phyloP scores from a whole-genome alignment of 805 yeast genomes.

The Cyberlindnera maclurae region DNA sequence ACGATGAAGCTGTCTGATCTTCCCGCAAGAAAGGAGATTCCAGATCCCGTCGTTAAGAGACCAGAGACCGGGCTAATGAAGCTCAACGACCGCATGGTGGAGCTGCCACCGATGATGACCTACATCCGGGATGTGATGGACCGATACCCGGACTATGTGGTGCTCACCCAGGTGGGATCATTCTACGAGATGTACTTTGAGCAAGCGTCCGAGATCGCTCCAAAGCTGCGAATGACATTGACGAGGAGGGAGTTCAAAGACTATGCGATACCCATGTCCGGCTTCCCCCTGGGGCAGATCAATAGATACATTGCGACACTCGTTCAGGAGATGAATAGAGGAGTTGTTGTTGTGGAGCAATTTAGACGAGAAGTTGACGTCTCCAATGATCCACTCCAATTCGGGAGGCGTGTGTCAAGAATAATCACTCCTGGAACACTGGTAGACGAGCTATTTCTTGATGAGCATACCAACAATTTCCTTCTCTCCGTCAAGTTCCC shows the following conservation, averaged over 20 bases:
- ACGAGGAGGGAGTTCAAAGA: slow-evolving; percentile 45
- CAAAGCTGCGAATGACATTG: slow-evolving; percentile 62
- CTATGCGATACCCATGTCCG: slow-evolving; percentile 70
- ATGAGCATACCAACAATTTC: slow-evolving; percentile 64
- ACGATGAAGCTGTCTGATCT: slow-evolving; percentile 6
- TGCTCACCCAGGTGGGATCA: slow-evolving; percentile 77
- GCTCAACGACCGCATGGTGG: slow-evolving; percentile 1
- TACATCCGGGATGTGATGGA: slow-evolving; percentile 36
- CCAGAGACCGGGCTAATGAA: not conserved
- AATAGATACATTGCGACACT: slow-evolving; percentile 67
- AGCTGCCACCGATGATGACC: slow-evolving; percentile 30
- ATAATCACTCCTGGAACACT: slow-evolving; percentile 91
- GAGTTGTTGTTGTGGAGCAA: slow-evolving; percentile 84
- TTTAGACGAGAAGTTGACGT: slow-evolving; percentile 21
- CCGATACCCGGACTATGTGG: slow-evolving; percentile 44
- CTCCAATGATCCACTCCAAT: slow-evolving; percentile 29
- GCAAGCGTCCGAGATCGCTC: slow-evolving; percentile 72
- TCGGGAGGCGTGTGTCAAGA: slow-evolving; percentile 66
- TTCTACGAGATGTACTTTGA: slow-evolving; percentile 86
- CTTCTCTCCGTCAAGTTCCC: slow-evolving; percentile 62
- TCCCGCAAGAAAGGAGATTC: slow-evolving; percentile 2
- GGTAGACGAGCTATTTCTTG: slow-evolving; percentile 77
- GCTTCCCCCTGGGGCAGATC: slow-evolving; percentile 72
- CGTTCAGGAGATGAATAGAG: slow-evolving; percentile 60
- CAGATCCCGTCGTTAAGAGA: not conserved